Evolutionary conservation across 192 early-diverging fungal species (phyloP), one percentile per base, ranked within the genome.

Genomic region (Umbelopsis ramanniana): DNA sequence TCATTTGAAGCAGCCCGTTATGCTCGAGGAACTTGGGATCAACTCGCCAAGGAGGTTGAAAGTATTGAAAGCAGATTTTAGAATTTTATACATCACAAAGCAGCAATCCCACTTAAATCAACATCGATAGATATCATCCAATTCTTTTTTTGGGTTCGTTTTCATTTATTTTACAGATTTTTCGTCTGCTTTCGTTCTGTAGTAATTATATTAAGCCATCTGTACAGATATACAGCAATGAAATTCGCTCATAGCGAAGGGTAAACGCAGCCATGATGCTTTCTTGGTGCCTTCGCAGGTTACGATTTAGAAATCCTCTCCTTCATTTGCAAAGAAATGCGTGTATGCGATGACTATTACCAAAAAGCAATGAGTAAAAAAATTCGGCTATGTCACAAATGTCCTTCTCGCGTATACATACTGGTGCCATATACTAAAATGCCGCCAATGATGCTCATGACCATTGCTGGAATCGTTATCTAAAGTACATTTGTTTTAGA

Each of bases 371-470:
- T 35, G 57, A 38, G 33, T 66, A 37, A 17, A 8, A 35, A 54
- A 19, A 17, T 10, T 35, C 7, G n/a, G 26, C 24, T 37, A 2
- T 71, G 21, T 37, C 52, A 21, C 26, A 72, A 10, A 24, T 46
- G 24, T 9, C 8, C 2, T 48, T 38, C 35, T 63, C 2, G 8
- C 14, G 4, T 48, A 21, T 38, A 75, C 80, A 70, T 89, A 82
- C 97, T 97, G 24, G 95, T 97, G 26, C 88, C 89, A 73, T 99
- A 99, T 26, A 99, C 94, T 79, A 99, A 72, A 23, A 94, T 68
- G n/a, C 97, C 97, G 40, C 97, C 97, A 7, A 82, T 70, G 48
- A 96, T 85, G 80, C 95, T 96, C 88, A 99, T 91, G 21, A 89
- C 60, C 95, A 97, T 97, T 0, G 97, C 96, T 12, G 88, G 79